Percentiles rank a stretch among this genome's conserved stretches.
Conservation (phyloP, 2,329 filamentous ascomycete genomes). For the Cladosporium oxysporum region DNA sequence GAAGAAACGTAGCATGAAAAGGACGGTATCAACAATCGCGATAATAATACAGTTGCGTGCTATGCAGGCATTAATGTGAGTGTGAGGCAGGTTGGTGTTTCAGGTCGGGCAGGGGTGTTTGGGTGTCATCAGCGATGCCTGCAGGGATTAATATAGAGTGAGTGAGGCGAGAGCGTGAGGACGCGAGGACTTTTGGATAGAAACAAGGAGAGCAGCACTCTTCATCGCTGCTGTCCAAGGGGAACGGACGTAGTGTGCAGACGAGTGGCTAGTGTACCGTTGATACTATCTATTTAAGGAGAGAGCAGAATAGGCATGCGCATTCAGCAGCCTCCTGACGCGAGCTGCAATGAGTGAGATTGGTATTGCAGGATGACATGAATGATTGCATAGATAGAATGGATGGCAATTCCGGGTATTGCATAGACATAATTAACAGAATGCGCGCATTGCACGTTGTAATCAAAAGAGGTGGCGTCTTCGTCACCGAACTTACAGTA, state of each 20-base stretch:
- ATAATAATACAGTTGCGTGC: neutral
- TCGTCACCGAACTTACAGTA: neutral
- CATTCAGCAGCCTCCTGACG: neutral
- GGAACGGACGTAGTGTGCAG: neutral
- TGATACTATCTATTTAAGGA: neutral
- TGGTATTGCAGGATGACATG: neutral
- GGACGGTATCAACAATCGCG: neutral
- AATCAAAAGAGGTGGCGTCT: neutral
- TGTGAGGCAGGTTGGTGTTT: conserved; percentile 20
- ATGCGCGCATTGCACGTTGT: neutral
- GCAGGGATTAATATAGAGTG: conserved; percentile 10
- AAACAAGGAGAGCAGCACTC: neutral
- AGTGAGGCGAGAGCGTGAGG: neutral
- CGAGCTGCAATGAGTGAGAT: neutral
- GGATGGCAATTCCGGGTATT: neutral
- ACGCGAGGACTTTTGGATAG: neutral
- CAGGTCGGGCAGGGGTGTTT: conserved; percentile 11
- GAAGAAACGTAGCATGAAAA: conserved; percentile 3
- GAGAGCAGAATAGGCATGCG: neutral
- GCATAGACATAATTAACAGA: neutral
- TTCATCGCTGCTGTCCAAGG: neutral
- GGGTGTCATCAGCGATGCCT: conserved; percentile 3
- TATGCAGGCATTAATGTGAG: neutral
- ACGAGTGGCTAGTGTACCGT: conserved; percentile 3
- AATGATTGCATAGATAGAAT: neutral